A percentile compares a stretch with the other conserved stretches of the same genome.
phyloP scores from a whole-genome alignment of 2,329 filamentous ascomycete species.

The Macrophomina tecta region DNA sequence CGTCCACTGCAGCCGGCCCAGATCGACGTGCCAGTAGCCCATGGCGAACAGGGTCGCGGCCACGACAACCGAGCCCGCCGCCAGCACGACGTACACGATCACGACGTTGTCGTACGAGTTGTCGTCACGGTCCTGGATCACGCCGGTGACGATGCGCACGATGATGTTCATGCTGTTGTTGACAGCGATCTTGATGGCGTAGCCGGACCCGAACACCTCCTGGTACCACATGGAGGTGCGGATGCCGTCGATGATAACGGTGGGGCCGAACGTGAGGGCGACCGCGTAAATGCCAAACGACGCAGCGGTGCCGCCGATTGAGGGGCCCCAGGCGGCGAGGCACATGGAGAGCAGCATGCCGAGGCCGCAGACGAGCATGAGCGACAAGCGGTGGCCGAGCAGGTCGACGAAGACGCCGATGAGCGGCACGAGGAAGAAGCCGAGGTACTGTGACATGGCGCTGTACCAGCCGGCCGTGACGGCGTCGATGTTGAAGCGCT shows the following conservation, averaged over 20 bases:
- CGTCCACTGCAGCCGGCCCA: constrained; percentile 64
- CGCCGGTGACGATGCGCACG: constrained; percentile 62
- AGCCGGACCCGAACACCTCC: constrained; percentile 65
- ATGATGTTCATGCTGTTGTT: constrained; percentile 70
- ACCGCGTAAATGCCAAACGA: constrained; percentile 66
- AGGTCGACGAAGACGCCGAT: constrained; percentile 64
- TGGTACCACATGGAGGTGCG: constrained; percentile 66
- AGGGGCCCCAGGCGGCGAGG: constrained; percentile 59
- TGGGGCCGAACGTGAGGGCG: constrained; percentile 61
- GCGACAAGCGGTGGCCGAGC: constrained; percentile 58
- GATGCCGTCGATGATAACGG: constrained; percentile 65
- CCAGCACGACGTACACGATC: constrained; percentile 62
- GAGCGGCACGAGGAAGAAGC: constrained; percentile 64
- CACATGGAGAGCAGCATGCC: constrained; percentile 62
- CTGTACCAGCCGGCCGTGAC: constrained; percentile 68
- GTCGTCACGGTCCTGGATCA: constrained; percentile 63
- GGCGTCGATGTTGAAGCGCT: constrained; percentile 62
- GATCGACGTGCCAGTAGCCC: constrained; percentile 49
- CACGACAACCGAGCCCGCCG: constrained; percentile 57
- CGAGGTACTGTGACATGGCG: constrained; percentile 60
- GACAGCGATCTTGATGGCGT: constrained; percentile 65
- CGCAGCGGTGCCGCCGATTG: constrained; percentile 60
- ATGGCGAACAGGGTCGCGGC: constrained; percentile 48
- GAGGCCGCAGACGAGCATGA: constrained; percentile 54
- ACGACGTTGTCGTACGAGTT: constrained; percentile 63